Evolutionary conservation across 352 stramenopile genomes (phyloP), one percentile per base, ranked within the genome.

Genomic region (Saprolegnia parasitica): DNA sequence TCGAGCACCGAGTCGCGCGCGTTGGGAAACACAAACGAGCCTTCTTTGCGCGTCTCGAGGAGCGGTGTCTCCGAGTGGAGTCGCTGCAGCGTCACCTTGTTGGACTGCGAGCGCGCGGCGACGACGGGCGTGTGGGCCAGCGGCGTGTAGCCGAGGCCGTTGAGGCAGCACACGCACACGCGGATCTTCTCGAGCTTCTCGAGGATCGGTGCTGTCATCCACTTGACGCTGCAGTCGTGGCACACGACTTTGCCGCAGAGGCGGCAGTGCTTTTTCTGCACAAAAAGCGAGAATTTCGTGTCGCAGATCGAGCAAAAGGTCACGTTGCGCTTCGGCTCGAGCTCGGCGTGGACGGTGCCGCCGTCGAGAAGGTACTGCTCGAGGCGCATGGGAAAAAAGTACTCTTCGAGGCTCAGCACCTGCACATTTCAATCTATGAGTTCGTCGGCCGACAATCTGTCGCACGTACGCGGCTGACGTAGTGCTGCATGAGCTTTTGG

Each of bases 291-390:
- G 49, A 71, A 71, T 21, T 66, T 56, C 1, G 37, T 46, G 56
- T 71, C 65, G 56, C 65, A 71, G 46, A 66, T 66, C 24, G 52
- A 37, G 65, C 65, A 71, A 42, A 55, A 66, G 16, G 65, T 29
- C 16, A 46, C 65, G n/a, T 65, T 40, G 49, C 42, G 42, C 42
- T 49, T 49, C 11, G 42, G 42, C 13, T 15, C 13, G 13, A 49
- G 42, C 13, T 49, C 42, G 13, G 18, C 13, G 13, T n/a, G 42
- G 3, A 49, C 42, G 42, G 13, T 15, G 42, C 42, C 42, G 42
- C 42, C 42, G 42, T 49, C 42, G 13, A 49, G 3, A 10, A 49
- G 18, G 42, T 49, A 49, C 18, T 49, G 42, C 42, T 49, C 42
- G 42, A 49, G 42, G 42, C 42, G 42, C 42, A 49, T 15, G 1